Conservation (phyloP, 495 filamentous ascomycete genomes). For the Lindgomyces ingoldianus region DNA sequence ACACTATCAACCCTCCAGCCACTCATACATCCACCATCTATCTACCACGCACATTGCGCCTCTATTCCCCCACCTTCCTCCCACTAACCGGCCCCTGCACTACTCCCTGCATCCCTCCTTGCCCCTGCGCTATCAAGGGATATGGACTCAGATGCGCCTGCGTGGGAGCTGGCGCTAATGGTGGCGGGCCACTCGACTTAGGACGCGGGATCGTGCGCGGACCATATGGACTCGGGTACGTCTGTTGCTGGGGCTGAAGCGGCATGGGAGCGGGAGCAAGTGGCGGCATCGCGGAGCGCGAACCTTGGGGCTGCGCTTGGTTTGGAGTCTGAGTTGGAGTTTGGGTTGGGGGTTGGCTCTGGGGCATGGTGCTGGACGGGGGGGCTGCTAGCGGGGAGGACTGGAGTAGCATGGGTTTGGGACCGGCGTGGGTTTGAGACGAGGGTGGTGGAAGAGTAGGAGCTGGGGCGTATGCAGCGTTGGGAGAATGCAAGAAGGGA, state of each 20-base stretch:
- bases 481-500: not conserved
- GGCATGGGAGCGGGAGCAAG: slow-evolving; percentile 26
- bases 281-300: not conserved
- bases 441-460: not conserved
- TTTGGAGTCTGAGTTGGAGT: not conserved
- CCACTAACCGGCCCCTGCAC: slow-evolving; percentile 7
- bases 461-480: not conserved
- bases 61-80: too few species aligned
- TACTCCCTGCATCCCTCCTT: slow-evolving; percentile 2
- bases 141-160: slow-evolving; percentile 30
- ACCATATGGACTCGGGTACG: slow-evolving; percentile 30
- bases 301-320: not conserved
- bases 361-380: too few species aligned
- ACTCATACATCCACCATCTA: too few species aligned
- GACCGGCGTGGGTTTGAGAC: not conserved
- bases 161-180: slow-evolving; percentile 20
- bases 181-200: slow-evolving; percentile 18
- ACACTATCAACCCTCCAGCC: too few species aligned
- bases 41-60: too few species aligned
- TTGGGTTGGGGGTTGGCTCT: too few species aligned
- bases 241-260: not conserved
- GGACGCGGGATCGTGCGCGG: slow-evolving; percentile 16
- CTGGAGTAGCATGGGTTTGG: too few species aligned
- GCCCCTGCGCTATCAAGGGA: not conserved
- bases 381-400: too few species aligned